These are phyloP conservation scores for Firmiana major DNA, from an alignment of 345 rosid species.

Conservation along the genomic window DNA sequence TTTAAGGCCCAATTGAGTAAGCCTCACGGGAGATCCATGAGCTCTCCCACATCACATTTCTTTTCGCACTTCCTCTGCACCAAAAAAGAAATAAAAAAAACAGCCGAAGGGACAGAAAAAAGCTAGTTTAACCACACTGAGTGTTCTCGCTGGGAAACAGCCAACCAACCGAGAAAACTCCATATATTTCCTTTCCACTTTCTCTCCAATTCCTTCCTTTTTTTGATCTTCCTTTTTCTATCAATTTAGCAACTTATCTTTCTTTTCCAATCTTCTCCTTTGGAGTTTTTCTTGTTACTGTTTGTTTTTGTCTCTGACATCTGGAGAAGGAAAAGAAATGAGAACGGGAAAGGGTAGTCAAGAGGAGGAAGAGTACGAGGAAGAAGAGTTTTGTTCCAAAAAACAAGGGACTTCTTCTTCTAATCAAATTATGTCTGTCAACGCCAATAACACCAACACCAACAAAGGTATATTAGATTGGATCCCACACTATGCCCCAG, in stretches of 20 bases:
- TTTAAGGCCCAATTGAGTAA: not conserved
- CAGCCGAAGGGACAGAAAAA: no score
- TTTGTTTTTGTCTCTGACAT: not conserved
- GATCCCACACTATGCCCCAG: constrained; percentile 30
- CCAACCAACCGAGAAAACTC: not conserved
- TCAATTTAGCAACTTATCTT: not conserved
- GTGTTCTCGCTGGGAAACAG: constrained; percentile 11
- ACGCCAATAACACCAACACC: constrained; percentile 18
- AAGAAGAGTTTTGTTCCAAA: constrained; percentile 61
- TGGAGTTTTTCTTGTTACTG: no score
- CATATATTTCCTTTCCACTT: not conserved
- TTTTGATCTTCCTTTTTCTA: not conserved
- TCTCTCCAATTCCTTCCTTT: constrained; percentile 1
- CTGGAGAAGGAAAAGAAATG: constrained; percentile 34
- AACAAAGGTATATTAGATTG: constrained; percentile 41
- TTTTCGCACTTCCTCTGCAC: not conserved
- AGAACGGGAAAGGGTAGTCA: constrained; percentile 66
- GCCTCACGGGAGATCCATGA: constrained; percentile 30
- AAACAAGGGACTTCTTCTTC: constrained; percentile 62
- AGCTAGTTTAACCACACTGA: not conserved
- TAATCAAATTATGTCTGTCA: constrained; percentile 19
- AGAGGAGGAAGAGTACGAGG: constrained; percentile 82
- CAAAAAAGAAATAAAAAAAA: not conserved
- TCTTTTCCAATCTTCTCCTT: not conserved
- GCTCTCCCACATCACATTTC: constrained; percentile 19